Evolutionary conservation across 768 basidiomycete genomes (phyloP).

Genomic region (Pulveroboletus sp.): DNA sequence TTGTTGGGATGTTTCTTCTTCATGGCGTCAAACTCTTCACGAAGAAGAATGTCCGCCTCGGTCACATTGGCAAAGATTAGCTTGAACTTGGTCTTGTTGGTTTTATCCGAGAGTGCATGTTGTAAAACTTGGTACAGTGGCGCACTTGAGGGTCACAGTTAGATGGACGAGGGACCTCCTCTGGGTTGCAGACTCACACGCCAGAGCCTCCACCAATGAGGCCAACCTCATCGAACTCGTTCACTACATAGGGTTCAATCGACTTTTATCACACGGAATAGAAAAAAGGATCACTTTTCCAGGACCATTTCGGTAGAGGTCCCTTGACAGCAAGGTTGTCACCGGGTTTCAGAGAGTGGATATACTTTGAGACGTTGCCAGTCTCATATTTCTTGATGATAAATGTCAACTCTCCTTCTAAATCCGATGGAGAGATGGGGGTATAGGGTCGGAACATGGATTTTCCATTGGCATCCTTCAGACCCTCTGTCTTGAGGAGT

Average conservation of each 20-base stretch:
- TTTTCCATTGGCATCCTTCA: slow-evolving; percentile 76
- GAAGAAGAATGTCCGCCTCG: slow-evolving; percentile 85
- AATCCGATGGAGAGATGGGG: slow-evolving; percentile 74
- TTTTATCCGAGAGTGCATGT: slow-evolving; percentile 64
- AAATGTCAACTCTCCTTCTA: slow-evolving; percentile 70
- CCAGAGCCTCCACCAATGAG: slow-evolving; percentile 93
- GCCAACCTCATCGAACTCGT: slow-evolving; percentile 80
- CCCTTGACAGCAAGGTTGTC: slow-evolving; percentile 86
- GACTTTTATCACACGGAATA: not conserved
- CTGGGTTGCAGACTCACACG: slow-evolving; percentile 49
- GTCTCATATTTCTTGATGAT: slow-evolving; percentile 82
- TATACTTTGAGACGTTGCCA: slow-evolving; percentile 81
- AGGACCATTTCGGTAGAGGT: slow-evolving; percentile 83
- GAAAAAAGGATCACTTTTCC: slow-evolving; percentile 53
- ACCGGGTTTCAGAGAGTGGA: slow-evolving; percentile 76
- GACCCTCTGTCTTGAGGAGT: slow-evolving; percentile 67
- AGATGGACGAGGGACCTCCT: not conserved
- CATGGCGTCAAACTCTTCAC: slow-evolving; percentile 67
- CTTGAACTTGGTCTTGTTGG: slow-evolving; percentile 93
- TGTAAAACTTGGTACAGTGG: slow-evolving; percentile 79
- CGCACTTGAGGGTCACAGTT: slow-evolving; percentile 43
- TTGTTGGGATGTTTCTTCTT: slow-evolving; percentile 63
- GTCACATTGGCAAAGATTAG: slow-evolving; percentile 88
- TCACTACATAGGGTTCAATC: slow-evolving; percentile 42
- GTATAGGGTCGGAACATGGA: slow-evolving; percentile 92